Conservation (phyloP, 2,329 filamentous ascomycete genomes). For the Aspergillus udagawae region DNA sequence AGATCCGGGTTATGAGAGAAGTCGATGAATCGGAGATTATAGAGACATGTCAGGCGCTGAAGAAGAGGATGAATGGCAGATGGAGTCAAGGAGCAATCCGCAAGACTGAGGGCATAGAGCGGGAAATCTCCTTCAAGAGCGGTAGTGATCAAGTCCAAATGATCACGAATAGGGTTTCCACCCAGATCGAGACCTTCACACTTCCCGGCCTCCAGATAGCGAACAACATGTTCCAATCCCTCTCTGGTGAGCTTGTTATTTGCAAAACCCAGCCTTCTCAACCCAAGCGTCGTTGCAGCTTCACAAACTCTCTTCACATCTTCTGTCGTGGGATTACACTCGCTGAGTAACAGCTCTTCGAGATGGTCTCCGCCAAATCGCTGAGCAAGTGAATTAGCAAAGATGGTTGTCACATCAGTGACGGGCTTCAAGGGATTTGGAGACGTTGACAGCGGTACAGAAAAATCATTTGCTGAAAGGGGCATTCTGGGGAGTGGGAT, state of each 20-base stretch:
- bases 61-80: constrained; percentile 70
- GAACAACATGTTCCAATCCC: constrained; percentile 70
- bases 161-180: constrained; percentile 68
- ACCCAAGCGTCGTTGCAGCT: constrained; percentile 71
- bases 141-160: constrained; percentile 41
- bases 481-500: constrained; percentile 65
- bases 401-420: constrained; percentile 59
- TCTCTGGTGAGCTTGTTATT: constrained; percentile 73
- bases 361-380: constrained; percentile 71
- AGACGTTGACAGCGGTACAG: constrained; percentile 9
- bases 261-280: constrained; percentile 76
- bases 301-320: constrained; percentile 76
- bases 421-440: constrained; percentile 16
- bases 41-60: constrained; percentile 65
- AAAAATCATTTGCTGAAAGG: constrained; percentile 22
- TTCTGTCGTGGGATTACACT: constrained; percentile 67
- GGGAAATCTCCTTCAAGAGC: constrained; percentile 46
- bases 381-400: constrained; percentile 72
- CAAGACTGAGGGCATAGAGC: constrained; percentile 78
- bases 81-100: constrained; percentile 76
- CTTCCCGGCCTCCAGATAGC: constrained; percentile 69
- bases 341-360: constrained; percentile 77
- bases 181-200: constrained; percentile 89
- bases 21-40: constrained; percentile 81
- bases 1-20: constrained; percentile 83